phyloP scores from a whole-genome alignment of 495 filamentous ascomycete genomes.

The Daldinia vernicosa region DNA sequence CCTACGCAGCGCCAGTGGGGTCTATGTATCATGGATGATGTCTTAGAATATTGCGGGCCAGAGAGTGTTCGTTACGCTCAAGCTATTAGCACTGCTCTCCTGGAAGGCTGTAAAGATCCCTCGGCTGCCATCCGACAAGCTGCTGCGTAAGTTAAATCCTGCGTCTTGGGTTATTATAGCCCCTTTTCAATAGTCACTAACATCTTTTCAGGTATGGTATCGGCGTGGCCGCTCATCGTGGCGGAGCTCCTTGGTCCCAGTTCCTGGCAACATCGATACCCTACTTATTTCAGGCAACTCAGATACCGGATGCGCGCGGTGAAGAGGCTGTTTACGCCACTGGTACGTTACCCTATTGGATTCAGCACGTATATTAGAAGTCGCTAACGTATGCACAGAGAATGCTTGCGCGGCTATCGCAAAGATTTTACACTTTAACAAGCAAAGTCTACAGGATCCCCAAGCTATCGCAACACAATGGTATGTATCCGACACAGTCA shows the following conservation, averaged over 20 bases:
- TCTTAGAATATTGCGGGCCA: slow-evolving; percentile 92
- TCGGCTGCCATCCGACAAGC: slow-evolving; percentile 95
- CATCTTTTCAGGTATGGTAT: slow-evolving; percentile 73
- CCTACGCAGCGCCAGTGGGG: slow-evolving; percentile 98
- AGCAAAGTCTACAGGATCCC: slow-evolving; percentile 72
- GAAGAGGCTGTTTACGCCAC: slow-evolving; percentile 98
- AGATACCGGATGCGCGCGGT: slow-evolving; percentile 77
- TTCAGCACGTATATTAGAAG: background rate
- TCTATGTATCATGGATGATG: slow-evolving; percentile 97
- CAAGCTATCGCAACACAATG: slow-evolving; percentile 79
- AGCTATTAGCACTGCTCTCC: slow-evolving; percentile 84
- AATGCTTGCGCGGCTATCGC: slow-evolving; percentile 97
- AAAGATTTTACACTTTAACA: slow-evolving; percentile 92
- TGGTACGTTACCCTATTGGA: slow-evolving; percentile 30
- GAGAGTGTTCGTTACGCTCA: slow-evolving; percentile 83
- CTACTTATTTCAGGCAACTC: slow-evolving; percentile 82
- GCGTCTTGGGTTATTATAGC: background rate
- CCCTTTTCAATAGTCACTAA: slow-evolving; percentile 1
- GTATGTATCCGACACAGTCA: slow-evolving; percentile 46
- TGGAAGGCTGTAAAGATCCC: slow-evolving; percentile 81
- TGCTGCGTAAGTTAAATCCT: slow-evolving; percentile 62
- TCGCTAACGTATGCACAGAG: slow-evolving; percentile 57
- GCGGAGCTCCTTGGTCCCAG: slow-evolving; percentile 81
- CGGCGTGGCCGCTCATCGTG: slow-evolving; percentile 93
- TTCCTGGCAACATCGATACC: slow-evolving; percentile 83